phyloP scores from a whole-genome alignment of 1,284 basidiomycete species.

The Filobasidium uniguttulatum region DNA sequence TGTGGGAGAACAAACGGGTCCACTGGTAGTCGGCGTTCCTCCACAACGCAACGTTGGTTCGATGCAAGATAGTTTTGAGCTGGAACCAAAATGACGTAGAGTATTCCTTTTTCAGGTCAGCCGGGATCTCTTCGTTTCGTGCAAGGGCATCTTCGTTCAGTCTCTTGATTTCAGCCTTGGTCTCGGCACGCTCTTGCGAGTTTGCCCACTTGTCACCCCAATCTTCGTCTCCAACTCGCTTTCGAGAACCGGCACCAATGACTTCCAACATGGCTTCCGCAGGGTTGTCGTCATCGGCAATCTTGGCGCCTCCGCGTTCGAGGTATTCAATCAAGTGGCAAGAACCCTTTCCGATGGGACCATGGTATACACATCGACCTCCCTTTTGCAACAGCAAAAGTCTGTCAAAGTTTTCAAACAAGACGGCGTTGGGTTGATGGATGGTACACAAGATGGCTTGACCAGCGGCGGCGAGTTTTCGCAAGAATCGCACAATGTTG shows the following conservation, averaged over 20 bases:
- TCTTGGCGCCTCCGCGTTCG: slow-evolving; percentile 41
- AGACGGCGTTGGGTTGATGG: slow-evolving; percentile 40
- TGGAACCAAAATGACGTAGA: slow-evolving; percentile 67
- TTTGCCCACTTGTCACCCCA: slow-evolving; percentile 63
- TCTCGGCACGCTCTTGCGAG: slow-evolving; percentile 36
- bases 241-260: slow-evolving; percentile 59
- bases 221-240: slow-evolving; percentile 51
- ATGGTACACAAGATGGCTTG: slow-evolving; percentile 42
- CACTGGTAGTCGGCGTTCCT: slow-evolving; percentile 55
- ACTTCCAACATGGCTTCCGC: slow-evolving; percentile 44
- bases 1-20: slow-evolving; percentile 64
- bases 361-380: slow-evolving; percentile 39
- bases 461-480: slow-evolving; percentile 63
- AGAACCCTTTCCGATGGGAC: slow-evolving; percentile 44
- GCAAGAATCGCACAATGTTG: slow-evolving; percentile 41
- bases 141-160: slow-evolving; percentile 40
- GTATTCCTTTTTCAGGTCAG: slow-evolving; percentile 23
- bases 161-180: slow-evolving; percentile 35
- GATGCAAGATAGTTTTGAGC: slow-evolving; percentile 54
- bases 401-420: slow-evolving; percentile 45
- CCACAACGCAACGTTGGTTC: slow-evolving; percentile 69
- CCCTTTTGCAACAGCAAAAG: slow-evolving; percentile 40
- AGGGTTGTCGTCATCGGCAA: slow-evolving; percentile 44
- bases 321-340: slow-evolving; percentile 44
- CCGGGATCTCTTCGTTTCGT: slow-evolving; percentile 28